phyloP scores from a whole-genome alignment of 441 rosid species.

The Melastoma candidum region DNA sequence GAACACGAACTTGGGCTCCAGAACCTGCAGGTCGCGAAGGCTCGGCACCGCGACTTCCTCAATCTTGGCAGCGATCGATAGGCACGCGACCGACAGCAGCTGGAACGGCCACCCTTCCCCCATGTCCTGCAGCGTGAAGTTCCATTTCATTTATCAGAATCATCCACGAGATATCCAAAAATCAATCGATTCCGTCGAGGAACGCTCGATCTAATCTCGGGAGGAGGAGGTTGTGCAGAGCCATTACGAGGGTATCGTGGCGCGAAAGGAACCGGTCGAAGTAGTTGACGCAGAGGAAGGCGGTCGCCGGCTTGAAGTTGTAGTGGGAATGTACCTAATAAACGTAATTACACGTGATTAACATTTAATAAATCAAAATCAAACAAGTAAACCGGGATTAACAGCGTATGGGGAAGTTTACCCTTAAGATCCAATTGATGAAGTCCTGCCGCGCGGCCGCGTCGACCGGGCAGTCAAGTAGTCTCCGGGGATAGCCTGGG shows the following conservation, averaged over 20 bases:
- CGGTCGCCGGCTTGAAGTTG: conserved; percentile 42
- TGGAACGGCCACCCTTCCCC: conserved; percentile 59
- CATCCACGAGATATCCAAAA: neutral
- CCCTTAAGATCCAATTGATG: conserved; percentile 60
- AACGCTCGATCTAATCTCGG: conserved; percentile 13
- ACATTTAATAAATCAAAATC: neutral
- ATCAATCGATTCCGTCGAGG: conserved; percentile 11
- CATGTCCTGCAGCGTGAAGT: conserved; percentile 17
- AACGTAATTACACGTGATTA: conserved; percentile 8
- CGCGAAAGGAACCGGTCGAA: conserved; percentile 71
- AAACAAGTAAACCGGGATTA: neutral
- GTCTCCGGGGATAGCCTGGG: conserved; percentile 28
- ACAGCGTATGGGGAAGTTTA: neutral
- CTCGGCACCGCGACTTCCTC: conserved; percentile 60
- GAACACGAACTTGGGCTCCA: conserved; percentile 36
- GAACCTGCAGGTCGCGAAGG: conserved; percentile 49
- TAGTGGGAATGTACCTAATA: conserved; percentile 58
- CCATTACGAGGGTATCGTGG: conserved; percentile 41
- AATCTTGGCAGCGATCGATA: conserved; percentile 75
- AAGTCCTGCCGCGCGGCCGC: conserved; percentile 48
- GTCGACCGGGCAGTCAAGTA: conserved; percentile 29
- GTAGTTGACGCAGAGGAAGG: conserved; percentile 56
- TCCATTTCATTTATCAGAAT: neutral
- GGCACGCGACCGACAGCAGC: conserved; percentile 70
- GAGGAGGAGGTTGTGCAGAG: conserved; percentile 1